These are phyloP conservation scores for Chlorencoelia australis DNA, from an alignment of 2,329 filamentous ascomycete genomes.

Conservation along the genomic window DNA sequence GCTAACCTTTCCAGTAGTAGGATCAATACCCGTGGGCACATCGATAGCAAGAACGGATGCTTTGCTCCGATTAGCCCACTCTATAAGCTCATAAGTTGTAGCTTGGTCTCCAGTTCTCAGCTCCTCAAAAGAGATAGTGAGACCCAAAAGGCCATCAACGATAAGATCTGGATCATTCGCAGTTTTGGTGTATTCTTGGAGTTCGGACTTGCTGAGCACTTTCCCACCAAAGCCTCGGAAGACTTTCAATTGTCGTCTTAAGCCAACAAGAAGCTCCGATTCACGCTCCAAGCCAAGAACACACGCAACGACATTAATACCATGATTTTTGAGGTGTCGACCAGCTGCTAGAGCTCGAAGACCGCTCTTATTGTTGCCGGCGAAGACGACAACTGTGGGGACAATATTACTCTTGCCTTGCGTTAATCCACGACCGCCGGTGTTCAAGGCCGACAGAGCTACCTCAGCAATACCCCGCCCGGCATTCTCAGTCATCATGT, in stretches of 20 bases:
- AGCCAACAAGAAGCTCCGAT: constrained; percentile 66
- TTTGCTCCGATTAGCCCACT: constrained; percentile 85
- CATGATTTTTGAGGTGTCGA: constrained; percentile 77
- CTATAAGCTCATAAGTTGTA: constrained; percentile 79
- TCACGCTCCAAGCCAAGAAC: constrained; percentile 79
- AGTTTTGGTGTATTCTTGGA: constrained; percentile 49
- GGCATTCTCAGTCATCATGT: constrained; percentile 86
- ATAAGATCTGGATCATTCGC: constrained; percentile 63
- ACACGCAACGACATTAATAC: constrained; percentile 70
- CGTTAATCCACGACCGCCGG: constrained; percentile 25
- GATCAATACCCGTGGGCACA: constrained; percentile 80
- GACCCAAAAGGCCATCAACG: constrained; percentile 78
- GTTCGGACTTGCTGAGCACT: constrained; percentile 50
- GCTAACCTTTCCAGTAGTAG: constrained; percentile 57
- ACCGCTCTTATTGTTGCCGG: constrained; percentile 88
- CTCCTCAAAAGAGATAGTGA: constrained; percentile 83
- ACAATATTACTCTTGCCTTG: constrained; percentile 30
- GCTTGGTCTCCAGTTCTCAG: constrained; percentile 73
- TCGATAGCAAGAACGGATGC: constrained; percentile 80
- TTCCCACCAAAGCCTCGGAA: constrained; percentile 76
- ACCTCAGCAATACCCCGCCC: constrained; percentile 83
- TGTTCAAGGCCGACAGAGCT: constrained; percentile 56
- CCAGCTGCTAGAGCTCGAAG: constrained; percentile 76
- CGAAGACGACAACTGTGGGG: constrained; percentile 58
- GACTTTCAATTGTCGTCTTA: constrained; percentile 72